Percentiles rank a stretch among this genome's conserved stretches.
Evolutionary conservation across 2,329 filamentous ascomycete species (phyloP).

Genomic region (Epicoccum sorghinum): DNA sequence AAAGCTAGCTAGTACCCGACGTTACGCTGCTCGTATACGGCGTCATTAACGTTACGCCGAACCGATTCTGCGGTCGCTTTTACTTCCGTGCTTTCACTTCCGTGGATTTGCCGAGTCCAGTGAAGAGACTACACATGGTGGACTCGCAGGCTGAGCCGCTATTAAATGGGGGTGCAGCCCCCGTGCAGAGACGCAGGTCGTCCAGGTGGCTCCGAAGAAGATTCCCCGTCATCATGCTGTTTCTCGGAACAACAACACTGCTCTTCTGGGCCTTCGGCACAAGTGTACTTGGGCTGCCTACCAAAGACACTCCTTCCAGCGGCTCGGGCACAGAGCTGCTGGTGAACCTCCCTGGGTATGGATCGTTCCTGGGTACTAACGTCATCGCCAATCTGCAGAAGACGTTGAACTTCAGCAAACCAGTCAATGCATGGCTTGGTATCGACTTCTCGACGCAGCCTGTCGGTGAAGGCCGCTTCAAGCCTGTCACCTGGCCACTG

Average conservation of each 20-base stretch:
- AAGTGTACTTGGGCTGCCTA: slow-evolving; percentile 1
- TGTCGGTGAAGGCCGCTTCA: slow-evolving; percentile 50
- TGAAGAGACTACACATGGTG: slow-evolving; percentile 9
- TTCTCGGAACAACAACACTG: slow-evolving; percentile 24
- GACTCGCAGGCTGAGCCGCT: slow-evolving; percentile 15
- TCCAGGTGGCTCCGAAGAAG: slow-evolving; percentile 25
- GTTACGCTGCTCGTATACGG: slow-evolving; percentile 9
- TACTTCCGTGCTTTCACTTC: not conserved
- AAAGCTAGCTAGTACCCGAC: not conserved
- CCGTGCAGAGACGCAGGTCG: slow-evolving; percentile 11
- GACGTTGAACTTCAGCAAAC: slow-evolving; percentile 37
- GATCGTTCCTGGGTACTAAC: slow-evolving; percentile 49
- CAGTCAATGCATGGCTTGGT: slow-evolving; percentile 57
- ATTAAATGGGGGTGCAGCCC: slow-evolving; percentile 14
- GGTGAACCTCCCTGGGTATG: slow-evolving; percentile 49
- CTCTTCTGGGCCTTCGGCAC: slow-evolving; percentile 33
- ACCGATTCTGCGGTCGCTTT: not conserved
- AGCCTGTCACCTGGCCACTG: slow-evolving; percentile 49
- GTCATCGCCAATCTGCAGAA: slow-evolving; percentile 44
- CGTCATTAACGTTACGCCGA: slow-evolving; percentile 8
- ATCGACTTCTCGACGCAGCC: slow-evolving; percentile 55
- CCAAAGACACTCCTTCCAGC: slow-evolving; percentile 11
- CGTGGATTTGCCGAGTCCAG: slow-evolving; percentile 8
- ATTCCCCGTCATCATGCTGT: slow-evolving; percentile 27
- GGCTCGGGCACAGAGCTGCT: slow-evolving; percentile 24